Base-by-base conservation (phyloP, 192 early-diverging fungal genomes). In the Backusella westeae region DNA sequence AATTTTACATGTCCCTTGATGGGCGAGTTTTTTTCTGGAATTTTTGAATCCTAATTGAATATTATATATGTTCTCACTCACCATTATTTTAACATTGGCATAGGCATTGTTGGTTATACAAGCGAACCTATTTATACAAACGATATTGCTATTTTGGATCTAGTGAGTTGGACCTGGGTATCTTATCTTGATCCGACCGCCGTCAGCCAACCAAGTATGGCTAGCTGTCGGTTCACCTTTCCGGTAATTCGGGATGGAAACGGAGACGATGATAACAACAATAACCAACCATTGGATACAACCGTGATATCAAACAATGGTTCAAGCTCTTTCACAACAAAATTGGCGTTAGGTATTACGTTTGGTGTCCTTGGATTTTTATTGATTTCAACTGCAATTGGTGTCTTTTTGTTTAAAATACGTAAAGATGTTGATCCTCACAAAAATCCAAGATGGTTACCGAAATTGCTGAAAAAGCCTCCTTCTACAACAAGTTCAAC, bases 81-180 rank as follows among this genome's bases (percentile, higher is more conserved):
- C 17, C 35, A 4, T 35, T 36, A 17, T 68, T 35, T 68, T 17
- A 49, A 49, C 46, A 49, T 44, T 44, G 42, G 4, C 42, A 4
- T 49, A 49, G 56, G 21, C 21, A 39, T 69, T 39, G 32, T 66
- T 74, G 67, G 74, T 65, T 34, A 67, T 67, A 41, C 39, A 66
- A 23, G 32, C 10, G 21, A 32, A 44, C 32, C 68, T 42, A 71
- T 65, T 19, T 74, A 70, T 36, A 38, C 69, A 34, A 35, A 70
- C 29, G 69, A 80, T 19, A 38, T 76, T 17, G 56, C 29, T 46
- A 80, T 80, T 53, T 44, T 80, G 12, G 75, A 80, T 41, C n/a
- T 76, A 38, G 3, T 14, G 15, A 39, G 15, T 15, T 80, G 79
- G 79, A 67, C 39, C 26, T 80, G 79, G 79, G 56, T 78, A 36